phyloP scores from a whole-genome alignment of 352 stramenopile species.

The Phytophthora tubulina region DNA sequence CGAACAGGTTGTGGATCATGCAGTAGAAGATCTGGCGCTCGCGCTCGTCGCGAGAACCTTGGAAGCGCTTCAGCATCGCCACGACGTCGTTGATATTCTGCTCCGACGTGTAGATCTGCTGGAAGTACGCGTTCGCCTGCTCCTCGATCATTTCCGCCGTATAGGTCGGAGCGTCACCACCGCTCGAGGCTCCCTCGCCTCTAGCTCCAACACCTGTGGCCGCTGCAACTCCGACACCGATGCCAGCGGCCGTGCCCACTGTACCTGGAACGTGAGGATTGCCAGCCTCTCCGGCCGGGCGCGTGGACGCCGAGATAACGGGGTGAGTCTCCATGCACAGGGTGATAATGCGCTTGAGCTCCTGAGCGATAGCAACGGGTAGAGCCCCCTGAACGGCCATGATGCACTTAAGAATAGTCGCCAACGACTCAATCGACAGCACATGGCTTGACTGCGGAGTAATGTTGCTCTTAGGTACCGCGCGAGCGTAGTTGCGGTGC shows the following conservation, averaged over 20 bases:
- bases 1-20: slow-evolving; percentile 99
- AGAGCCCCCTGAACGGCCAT: slow-evolving; percentile 76
- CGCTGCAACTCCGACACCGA: slow-evolving; percentile 27
- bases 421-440: slow-evolving; percentile 86
- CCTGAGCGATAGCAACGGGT: slow-evolving; percentile 73
- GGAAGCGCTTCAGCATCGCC: slow-evolving; percentile 99
- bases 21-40: slow-evolving; percentile 99
- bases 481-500: slow-evolving; percentile 85
- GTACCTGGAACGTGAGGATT: slow-evolving; percentile 23
- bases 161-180: slow-evolving; percentile 57
- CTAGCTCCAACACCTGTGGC: slow-evolving; percentile 14
- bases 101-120: slow-evolving; percentile 99
- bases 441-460: slow-evolving; percentile 83
- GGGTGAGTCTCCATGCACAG: slow-evolving; percentile 87
- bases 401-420: slow-evolving; percentile 86
- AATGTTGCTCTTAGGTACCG: slow-evolving; percentile 84
- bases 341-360: slow-evolving; percentile 86
- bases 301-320: slow-evolving; percentile 79
- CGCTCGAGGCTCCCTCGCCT: slow-evolving; percentile 28
- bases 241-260: slow-evolving; percentile 16
- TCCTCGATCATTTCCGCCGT: slow-evolving; percentile 98
- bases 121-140: slow-evolving; percentile 98
- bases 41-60: slow-evolving; percentile 94
- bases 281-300: slow-evolving; percentile 48
- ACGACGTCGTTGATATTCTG: slow-evolving; percentile 98